phyloP scores from a whole-genome alignment of 2,329 filamentous ascomycete genomes.

The Cladophialophora bantiana region DNA sequence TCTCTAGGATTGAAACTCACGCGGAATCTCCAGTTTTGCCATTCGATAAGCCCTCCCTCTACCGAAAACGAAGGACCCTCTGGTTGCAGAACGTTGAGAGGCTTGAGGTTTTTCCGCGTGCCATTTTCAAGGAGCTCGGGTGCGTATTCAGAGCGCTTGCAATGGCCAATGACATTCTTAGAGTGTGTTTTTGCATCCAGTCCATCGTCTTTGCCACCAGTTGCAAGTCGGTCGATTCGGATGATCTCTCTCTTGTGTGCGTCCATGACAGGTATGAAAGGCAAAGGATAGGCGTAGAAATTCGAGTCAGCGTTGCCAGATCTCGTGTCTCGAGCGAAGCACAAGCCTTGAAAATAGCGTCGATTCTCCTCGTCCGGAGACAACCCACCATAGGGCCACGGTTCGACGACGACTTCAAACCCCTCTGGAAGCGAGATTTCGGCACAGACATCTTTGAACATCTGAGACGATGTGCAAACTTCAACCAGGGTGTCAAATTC shows the following conservation, averaged over 20 bases:
- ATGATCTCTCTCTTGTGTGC: slow-evolving; percentile 62
- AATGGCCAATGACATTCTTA: slow-evolving; percentile 60
- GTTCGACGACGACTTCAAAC: slow-evolving; percentile 59
- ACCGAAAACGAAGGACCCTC: slow-evolving; percentile 72
- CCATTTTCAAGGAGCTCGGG: slow-evolving; percentile 58
- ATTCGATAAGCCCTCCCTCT: slow-evolving; percentile 58
- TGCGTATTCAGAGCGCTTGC: slow-evolving; percentile 59
- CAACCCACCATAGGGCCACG: slow-evolving; percentile 65
- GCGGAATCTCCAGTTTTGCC: slow-evolving; percentile 74
- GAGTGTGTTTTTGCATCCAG: slow-evolving; percentile 52
- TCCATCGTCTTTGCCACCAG: slow-evolving; percentile 58
- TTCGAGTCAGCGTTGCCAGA: slow-evolving; percentile 63
- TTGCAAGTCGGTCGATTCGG: slow-evolving; percentile 65
- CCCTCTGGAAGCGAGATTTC: slow-evolving; percentile 62
- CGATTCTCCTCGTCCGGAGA: slow-evolving; percentile 56
- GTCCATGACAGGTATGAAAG: slow-evolving; percentile 66
- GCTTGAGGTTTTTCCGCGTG: slow-evolving; percentile 65
- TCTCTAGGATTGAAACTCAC: slow-evolving; percentile 73
- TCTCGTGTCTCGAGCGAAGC: slow-evolving; percentile 58
- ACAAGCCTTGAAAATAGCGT: slow-evolving; percentile 62
- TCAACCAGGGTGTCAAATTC: slow-evolving; percentile 59
- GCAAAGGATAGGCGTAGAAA: slow-evolving; percentile 68
- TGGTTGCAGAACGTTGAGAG: slow-evolving; percentile 74
- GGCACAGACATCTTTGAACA: slow-evolving; percentile 60
- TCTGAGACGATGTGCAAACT: slow-evolving; percentile 59